phyloP scores from a whole-genome alignment of 1,284 basidiomycete genomes.

The Ganoderma multipileum region DNA sequence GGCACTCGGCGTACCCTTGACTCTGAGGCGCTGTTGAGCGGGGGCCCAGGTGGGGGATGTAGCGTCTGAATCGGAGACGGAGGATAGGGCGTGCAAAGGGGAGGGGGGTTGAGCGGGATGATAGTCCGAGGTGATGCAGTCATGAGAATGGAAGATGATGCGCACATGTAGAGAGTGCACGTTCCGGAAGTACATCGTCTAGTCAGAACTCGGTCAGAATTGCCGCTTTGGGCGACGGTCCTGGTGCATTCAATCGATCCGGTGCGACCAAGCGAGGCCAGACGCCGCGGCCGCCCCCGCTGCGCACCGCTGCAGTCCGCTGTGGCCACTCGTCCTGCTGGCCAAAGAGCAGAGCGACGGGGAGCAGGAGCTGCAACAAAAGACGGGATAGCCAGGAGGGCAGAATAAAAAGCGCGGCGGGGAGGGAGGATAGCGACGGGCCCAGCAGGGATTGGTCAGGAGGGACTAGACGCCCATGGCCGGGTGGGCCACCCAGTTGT shows the following conservation, averaged over 20 bases:
- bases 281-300: conserved; percentile 12
- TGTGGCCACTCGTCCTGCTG: conserved; percentile 5
- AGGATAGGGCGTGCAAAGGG: conserved; percentile 7
- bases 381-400: not conserved
- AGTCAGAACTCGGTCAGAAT: conserved; percentile 13
- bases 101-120: conserved; percentile 16
- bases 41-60: not conserved
- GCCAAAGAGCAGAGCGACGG: not conserved
- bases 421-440: conserved; percentile 31
- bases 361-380: conserved; percentile 2
- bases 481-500: conserved; percentile 31
- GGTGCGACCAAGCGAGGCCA: conserved; percentile 26
- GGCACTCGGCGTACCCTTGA: conserved; percentile 2
- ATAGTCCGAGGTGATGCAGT: conserved; percentile 28
- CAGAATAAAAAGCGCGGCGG: conserved; percentile 17
- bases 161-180: conserved; percentile 32
- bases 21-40: not conserved
- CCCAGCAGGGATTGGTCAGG: conserved; percentile 32
- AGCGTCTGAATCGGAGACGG: conserved; percentile 3
- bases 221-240: conserved; percentile 27
- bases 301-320: conserved; percentile 13
- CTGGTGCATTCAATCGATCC: conserved; percentile 35
- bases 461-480: conserved; percentile 20
- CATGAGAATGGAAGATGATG: conserved; percentile 37
- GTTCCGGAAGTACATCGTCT: conserved; percentile 23